Conservation (phyloP, 2,329 filamentous ascomycete genomes). For the Dryadomyces quercus-mongolicae region DNA sequence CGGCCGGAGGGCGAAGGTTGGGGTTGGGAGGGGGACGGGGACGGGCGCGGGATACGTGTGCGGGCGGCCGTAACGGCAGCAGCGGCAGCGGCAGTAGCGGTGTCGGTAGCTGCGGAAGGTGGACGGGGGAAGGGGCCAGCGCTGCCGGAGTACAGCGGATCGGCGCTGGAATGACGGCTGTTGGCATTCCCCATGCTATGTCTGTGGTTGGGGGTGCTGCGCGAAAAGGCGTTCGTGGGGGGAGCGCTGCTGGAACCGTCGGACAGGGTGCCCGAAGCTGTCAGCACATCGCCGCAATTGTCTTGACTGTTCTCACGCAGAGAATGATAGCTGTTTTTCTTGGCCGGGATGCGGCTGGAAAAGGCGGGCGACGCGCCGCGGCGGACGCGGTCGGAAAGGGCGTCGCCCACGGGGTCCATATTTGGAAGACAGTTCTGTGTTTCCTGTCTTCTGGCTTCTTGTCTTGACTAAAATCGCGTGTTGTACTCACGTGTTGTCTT, state of each 20-base stretch:
- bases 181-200: not conserved
- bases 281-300: not conserved
- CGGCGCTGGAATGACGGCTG: not conserved
- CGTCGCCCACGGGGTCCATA: not conserved
- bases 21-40: slow-evolving; percentile 4
- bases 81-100: not conserved
- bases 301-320: slow-evolving; percentile 3
- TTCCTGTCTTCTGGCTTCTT: not conserved
- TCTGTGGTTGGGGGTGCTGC: not conserved
- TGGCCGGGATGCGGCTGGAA: slow-evolving; percentile 6
- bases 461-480: not conserved
- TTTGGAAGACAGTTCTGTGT: not conserved
- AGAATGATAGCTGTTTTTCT: slow-evolving; percentile 9
- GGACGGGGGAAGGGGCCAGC: not conserved
- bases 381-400: not conserved
- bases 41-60: slow-evolving; percentile 20
- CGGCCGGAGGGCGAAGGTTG: slow-evolving; percentile 8
- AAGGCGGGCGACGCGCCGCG: slow-evolving; percentile 1
- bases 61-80: not conserved
- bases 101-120: not conserved
- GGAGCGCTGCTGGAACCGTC: slow-evolving; percentile 6
- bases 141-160: not conserved
- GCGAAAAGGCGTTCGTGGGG: slow-evolving; percentile 3
- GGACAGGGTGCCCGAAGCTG: slow-evolving; percentile 6
- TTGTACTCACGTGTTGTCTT: not conserved